These are phyloP conservation scores for Candida loeiensis DNA, from an alignment of 805 yeast species.

Conservation along the genomic window DNA sequence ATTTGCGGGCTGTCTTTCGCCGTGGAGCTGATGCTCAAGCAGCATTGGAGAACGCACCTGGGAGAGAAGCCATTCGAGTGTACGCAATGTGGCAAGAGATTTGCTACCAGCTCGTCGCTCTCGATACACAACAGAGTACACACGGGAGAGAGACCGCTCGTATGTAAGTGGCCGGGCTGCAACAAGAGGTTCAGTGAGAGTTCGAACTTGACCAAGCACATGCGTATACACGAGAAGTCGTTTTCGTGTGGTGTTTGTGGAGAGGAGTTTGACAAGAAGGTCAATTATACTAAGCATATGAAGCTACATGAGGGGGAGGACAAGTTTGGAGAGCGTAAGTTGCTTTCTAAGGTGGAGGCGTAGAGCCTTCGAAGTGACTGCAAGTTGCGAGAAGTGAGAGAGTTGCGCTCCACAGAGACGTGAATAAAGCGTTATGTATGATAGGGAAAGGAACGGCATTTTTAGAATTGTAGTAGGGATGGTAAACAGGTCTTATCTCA, in stretches of 20 bases:
- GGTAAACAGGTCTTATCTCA: too few relatives aligned
- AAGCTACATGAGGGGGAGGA: constrained; percentile 11
- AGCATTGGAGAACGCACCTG: constrained; percentile 80
- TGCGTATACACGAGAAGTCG: constrained; percentile 66
- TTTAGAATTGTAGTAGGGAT: too few relatives aligned
- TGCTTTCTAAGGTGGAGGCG: constrained; percentile 4
- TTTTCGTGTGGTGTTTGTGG: constrained; percentile 52
- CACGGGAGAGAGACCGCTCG: constrained; percentile 85
- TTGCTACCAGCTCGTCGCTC: constrained; percentile 78
- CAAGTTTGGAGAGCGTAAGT: constrained; percentile 1
- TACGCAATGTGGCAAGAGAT: constrained; percentile 65
- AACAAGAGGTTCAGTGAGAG: constrained; percentile 84
- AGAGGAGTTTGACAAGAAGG: constrained; percentile 47
- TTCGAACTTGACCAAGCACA: constrained; percentile 83
- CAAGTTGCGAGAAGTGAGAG: too few relatives aligned
- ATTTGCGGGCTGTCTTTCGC: constrained; percentile 71
- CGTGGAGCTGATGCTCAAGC: constrained; percentile 70
- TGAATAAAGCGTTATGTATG: too few relatives aligned
- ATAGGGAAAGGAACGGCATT: too few relatives aligned
- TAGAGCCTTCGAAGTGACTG: too few relatives aligned
- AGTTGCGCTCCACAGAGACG: too few relatives aligned
- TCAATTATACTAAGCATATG: constrained; percentile 40
- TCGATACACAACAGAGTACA: constrained; percentile 83
- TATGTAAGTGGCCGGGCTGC: constrained; percentile 77
- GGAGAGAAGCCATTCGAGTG: constrained; percentile 89